A percentile compares a stretch with the other conserved stretches of the same genome.
These are phyloP conservation scores for Myxozyma mucilagina DNA, from an alignment of 805 yeast genomes.

Conservation along the genomic window DNA sequence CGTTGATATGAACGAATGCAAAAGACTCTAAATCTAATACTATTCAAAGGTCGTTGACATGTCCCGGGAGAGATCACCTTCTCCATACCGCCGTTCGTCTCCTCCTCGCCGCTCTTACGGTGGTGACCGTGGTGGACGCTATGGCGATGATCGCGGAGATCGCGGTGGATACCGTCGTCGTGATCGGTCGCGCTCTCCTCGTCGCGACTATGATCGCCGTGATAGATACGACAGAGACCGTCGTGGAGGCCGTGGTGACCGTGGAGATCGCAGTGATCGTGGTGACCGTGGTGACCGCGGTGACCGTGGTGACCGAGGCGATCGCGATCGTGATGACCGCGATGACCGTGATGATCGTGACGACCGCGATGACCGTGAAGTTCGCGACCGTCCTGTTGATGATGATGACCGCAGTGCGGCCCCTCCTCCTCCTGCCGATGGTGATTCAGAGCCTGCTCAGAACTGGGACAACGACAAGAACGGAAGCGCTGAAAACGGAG, in stretches of 20 bases:
- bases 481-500: slow-evolving; percentile 5
- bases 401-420: slow-evolving; percentile 31
- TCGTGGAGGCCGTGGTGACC: slow-evolving; percentile 22
- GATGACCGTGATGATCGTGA: slow-evolving; percentile 23
- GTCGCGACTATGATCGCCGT: slow-evolving; percentile 31
- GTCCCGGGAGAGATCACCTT: slow-evolving; percentile 36
- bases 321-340: slow-evolving; percentile 16
- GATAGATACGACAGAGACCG: slow-evolving; percentile 24
- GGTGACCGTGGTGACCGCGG: slow-evolving; percentile 24
- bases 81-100: slow-evolving; percentile 30
- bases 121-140: slow-evolving; percentile 33
- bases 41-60: slow-evolving; percentile 9
- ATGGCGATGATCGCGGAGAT: slow-evolving; percentile 23
- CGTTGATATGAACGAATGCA: neutral
- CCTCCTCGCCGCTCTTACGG: slow-evolving; percentile 28
- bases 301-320: slow-evolving; percentile 20
- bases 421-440: slow-evolving; percentile 20
- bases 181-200: slow-evolving; percentile 28
- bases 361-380: slow-evolving; percentile 24
- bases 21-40: neutral
- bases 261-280: slow-evolving; percentile 26
- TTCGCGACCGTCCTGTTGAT: slow-evolving; percentile 23
- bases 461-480: slow-evolving; percentile 18
- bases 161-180: slow-evolving; percentile 21
- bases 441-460: slow-evolving; percentile 3